These are phyloP conservation scores for Tillandsia fasciculata DNA, from an alignment of 176 grass and related monocot genomes.

Conservation along the genomic window DNA sequence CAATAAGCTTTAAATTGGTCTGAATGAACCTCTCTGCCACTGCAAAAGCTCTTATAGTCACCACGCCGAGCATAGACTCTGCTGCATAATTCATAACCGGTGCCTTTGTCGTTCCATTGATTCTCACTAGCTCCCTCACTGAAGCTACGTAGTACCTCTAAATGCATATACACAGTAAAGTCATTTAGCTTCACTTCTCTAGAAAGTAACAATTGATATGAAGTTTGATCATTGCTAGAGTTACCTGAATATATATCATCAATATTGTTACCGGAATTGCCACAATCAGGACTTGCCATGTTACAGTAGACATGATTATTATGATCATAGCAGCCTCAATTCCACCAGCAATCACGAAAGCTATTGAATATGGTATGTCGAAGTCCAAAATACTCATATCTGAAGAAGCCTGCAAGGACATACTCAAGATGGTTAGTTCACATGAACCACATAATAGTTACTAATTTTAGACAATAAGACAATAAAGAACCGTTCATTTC, in stretches of 20 bases:
- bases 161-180: background rate
- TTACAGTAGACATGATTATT: conserved; percentile 59
- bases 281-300: conserved; percentile 73
- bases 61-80: conserved; percentile 61
- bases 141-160: conserved; percentile 77
- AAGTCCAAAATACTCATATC: conserved; percentile 94
- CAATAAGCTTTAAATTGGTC: conserved; percentile 61
- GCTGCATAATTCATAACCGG: conserved; percentile 87
- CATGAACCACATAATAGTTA: background rate
- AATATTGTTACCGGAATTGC: conserved; percentile 56
- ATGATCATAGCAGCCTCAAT: conserved; percentile 35
- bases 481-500: background rate
- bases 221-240: conserved; percentile 5
- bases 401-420: conserved; percentile 68
- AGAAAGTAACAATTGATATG: conserved; percentile 3
- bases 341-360: conserved; percentile 36
- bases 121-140: conserved; percentile 84
- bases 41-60: conserved; percentile 65
- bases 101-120: conserved; percentile 92
- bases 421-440: background rate
- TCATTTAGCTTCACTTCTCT: background rate
- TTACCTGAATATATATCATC: conserved; percentile 66
- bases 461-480: background rate
- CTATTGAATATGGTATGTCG: conserved; percentile 86
- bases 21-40: conserved; percentile 52